Evolutionary conservation across 1,284 basidiomycete genomes (phyloP), one percentile per base, ranked within the genome.

Genomic region (Malassezia japonica): DNA sequence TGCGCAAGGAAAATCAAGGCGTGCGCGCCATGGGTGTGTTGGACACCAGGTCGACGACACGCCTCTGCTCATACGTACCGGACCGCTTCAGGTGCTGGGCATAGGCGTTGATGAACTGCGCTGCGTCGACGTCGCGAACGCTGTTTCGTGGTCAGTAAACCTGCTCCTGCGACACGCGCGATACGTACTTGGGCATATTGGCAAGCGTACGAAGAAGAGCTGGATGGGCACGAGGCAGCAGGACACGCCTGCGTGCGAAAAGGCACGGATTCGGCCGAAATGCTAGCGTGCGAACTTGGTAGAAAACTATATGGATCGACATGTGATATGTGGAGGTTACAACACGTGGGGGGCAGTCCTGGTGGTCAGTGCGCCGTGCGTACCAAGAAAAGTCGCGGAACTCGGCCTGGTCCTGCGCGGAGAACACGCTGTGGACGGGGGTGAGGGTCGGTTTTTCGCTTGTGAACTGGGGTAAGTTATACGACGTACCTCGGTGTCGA

Each of bases 391-490:
- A 72, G 51, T 52, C 51, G 23, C 48, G 38, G 45, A 70, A 72
- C 44, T 73, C 71, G 28, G 83, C 81, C 76, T 99, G 94, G 71
- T 98, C 91, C 57, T 84, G 83, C 34, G 85, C 75, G n/a, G 86
- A 87, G 57, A 99, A 76, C 61, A 95, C 89, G 27, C 86, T 87
- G 70, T 98, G 91, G 24, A 99, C 94, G 7, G 94, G 94, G 2
- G 94, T 98, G 62, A 98, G 77, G 13, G 91, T 98, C 5, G 94
- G 94, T 72, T 95, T 87, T 74, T 99, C 94, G 57, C 81, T 80
- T 35, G 94, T 98, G 46, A 96, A 96, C 75, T 60, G 27, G 28
- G 33, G 24, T 12, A 46, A 24, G n/a, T 15, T 25, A 31, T 37
- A 18, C 24, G 2, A 48, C 56, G 35, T 37, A 59, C 56, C 51